Evolutionary conservation across 2,329 filamentous ascomycete species (phyloP).

Genomic region (Cladorrhinum sp.): DNA sequence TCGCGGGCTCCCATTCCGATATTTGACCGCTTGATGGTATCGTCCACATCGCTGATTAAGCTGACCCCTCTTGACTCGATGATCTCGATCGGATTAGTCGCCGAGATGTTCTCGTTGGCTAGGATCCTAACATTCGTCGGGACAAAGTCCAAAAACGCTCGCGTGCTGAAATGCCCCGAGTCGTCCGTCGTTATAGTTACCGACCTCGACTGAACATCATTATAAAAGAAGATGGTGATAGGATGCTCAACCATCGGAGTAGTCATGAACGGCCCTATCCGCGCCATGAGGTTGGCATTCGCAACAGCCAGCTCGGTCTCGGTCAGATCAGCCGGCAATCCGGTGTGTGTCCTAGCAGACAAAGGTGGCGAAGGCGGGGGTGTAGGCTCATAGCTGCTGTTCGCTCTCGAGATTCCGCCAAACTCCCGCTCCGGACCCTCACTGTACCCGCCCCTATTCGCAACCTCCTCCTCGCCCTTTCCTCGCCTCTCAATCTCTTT

Average conservation of each 20-base stretch:
- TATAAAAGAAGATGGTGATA: slow-evolving; percentile 94
- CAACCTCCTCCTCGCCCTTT: slow-evolving; percentile 66
- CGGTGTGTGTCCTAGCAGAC: slow-evolving; percentile 35
- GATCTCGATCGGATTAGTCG: slow-evolving; percentile 72
- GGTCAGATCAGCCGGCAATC: slow-evolving; percentile 55
- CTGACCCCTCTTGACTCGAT: slow-evolving; percentile 80
- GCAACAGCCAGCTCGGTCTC: slow-evolving; percentile 73
- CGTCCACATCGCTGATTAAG: slow-evolving; percentile 95
- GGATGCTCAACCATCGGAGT: slow-evolving; percentile 73
- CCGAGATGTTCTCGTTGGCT: slow-evolving; percentile 79
- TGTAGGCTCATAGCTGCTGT: slow-evolving; percentile 37
- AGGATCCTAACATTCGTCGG: slow-evolving; percentile 87
- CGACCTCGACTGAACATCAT: slow-evolving; percentile 76
- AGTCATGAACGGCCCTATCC: slow-evolving; percentile 85
- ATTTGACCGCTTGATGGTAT: slow-evolving; percentile 94
- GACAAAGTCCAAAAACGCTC: slow-evolving; percentile 81
- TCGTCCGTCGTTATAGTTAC: slow-evolving; percentile 82
- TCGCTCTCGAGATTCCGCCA: slow-evolving; percentile 24
- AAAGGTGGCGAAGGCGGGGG: slow-evolving; percentile 44
- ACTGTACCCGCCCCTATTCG: slow-evolving; percentile 70
- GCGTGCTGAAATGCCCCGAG: slow-evolving; percentile 79
- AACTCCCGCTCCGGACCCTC: slow-evolving; percentile 43
- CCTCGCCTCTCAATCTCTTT: slow-evolving; percentile 72
- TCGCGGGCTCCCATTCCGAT: slow-evolving; percentile 84
- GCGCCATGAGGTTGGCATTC: slow-evolving; percentile 83